Evolutionary conservation across 148 eudicot species (phyloP).

Genomic region (Persicaria tinctoria): DNA sequence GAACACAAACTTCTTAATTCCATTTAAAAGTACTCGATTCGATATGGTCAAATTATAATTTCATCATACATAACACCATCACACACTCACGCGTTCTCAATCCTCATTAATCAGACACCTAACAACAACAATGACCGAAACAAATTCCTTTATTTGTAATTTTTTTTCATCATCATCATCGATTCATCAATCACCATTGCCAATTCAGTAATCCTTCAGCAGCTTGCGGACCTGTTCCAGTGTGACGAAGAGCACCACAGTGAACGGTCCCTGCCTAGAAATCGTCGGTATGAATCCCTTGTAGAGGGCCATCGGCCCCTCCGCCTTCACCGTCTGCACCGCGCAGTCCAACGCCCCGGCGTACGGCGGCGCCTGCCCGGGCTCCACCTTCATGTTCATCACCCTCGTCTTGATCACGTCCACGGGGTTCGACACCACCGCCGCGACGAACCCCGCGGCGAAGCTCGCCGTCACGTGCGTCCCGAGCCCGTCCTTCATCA

Average conservation of each 20-base stretch:
- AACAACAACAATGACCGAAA: too few relatives aligned
- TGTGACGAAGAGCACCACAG: conserved; percentile 81
- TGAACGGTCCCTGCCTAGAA: conserved; percentile 89
- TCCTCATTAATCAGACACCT: too few relatives aligned
- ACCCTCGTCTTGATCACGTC: conserved; percentile 88
- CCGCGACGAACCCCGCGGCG: conserved; percentile 90
- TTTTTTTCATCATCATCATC: conserved; percentile 26
- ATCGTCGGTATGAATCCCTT: conserved; percentile 85
- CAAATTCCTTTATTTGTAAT: neutral
- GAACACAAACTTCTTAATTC: too few relatives aligned
- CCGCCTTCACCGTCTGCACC: conserved; percentile 51
- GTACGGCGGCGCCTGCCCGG: conserved; percentile 46
- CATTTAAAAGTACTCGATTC: too few relatives aligned
- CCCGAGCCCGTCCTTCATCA: conserved; percentile 76
- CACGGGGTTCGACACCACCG: conserved; percentile 78
- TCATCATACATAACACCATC: too few relatives aligned
- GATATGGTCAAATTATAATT: too few relatives aligned
- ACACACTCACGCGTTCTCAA: too few relatives aligned
- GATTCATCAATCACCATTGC: neutral
- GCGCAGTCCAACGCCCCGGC: conserved; percentile 75
- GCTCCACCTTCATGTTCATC: conserved; percentile 81
- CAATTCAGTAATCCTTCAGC: conserved; percentile 51
- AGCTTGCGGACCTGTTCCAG: conserved; percentile 76
- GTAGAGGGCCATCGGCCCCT: conserved; percentile 66
- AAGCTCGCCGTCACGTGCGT: conserved; percentile 86